Conservation (phyloP, 192 early-diverging fungal genomes). For the Mortierella alpina region DNA sequence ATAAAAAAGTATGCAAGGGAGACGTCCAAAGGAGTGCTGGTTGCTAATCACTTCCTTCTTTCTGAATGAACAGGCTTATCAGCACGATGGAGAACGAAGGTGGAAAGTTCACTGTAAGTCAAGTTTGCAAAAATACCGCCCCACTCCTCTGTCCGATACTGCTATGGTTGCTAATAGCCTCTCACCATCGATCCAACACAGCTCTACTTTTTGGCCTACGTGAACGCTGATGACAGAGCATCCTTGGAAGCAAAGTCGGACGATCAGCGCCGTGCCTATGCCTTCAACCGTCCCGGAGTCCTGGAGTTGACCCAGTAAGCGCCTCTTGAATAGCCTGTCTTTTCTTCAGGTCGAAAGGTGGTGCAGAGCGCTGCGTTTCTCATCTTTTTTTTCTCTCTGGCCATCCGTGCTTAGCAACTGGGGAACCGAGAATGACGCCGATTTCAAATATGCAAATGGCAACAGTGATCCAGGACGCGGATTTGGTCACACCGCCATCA, state of each 20-base stretch:
- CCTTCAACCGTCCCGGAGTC: conserved; percentile 74
- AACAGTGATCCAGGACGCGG: conserved; percentile 78
- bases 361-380: not conserved
- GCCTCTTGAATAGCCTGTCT: not conserved
- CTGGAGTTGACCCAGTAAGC: conserved; percentile 86
- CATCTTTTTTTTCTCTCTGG: conserved; percentile 9
- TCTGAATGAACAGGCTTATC: conserved; percentile 52
- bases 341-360: not conserved
- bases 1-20: not conserved
- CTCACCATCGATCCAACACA: conserved; percentile 57
- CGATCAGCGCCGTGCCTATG: conserved; percentile 59
- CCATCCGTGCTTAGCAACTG: conserved; percentile 69
- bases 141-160: conserved; percentile 42
- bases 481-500: conserved; percentile 86
- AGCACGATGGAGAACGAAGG: conserved; percentile 56
- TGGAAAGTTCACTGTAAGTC: conserved; percentile 60
- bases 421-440: conserved; percentile 76
- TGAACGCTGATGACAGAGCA: conserved; percentile 58
- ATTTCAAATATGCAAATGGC: conserved; percentile 74
- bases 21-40: not conserved
- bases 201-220: conserved; percentile 83
- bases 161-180: not conserved
- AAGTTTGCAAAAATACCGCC: not conserved
- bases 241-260: conserved; percentile 61
- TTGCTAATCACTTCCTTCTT: not conserved